phyloP scores from a whole-genome alignment of 768 basidiomycete genomes.

The Boletus bicolor region DNA sequence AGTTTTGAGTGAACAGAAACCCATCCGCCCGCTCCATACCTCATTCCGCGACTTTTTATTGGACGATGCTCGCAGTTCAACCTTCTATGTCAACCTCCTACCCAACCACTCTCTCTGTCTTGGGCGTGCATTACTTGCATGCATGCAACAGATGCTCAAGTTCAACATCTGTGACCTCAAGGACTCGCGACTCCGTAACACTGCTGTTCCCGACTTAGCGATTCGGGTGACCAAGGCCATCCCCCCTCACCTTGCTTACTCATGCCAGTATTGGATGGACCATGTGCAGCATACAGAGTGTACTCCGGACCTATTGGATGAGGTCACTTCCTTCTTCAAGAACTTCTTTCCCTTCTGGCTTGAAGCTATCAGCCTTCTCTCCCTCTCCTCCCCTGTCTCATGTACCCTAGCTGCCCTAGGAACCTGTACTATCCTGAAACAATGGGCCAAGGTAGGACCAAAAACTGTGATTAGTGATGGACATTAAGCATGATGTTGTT shows the following conservation, averaged over 20 bases:
- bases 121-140: conserved; percentile 25
- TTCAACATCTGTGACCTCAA: conserved; percentile 41
- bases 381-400: conserved; percentile 1
- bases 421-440: conserved; percentile 7
- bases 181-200: conserved; percentile 33
- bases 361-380: conserved; percentile 32
- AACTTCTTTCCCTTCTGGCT: conserved; percentile 36
- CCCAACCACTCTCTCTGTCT: conserved; percentile 17
- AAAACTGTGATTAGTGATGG: not conserved
- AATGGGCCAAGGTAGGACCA: conserved; percentile 18
- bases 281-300: conserved; percentile 22
- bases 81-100: conserved; percentile 19
- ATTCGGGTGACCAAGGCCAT: conserved; percentile 24
- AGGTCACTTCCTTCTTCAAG: conserved; percentile 22
- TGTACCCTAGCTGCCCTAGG: conserved; percentile 6
- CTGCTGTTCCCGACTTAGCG: conserved; percentile 19
- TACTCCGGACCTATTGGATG: conserved; percentile 12
- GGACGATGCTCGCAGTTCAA: conserved; percentile 19
- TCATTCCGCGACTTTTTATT: conserved; percentile 36
- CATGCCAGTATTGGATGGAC: conserved; percentile 37
- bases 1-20: conserved; percentile 10
- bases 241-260: conserved; percentile 32
- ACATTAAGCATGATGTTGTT: conserved; percentile 1
- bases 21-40: conserved; percentile 32
- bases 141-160: conserved; percentile 32